phyloP scores from a whole-genome alignment of 768 basidiomycete species.

The Phylloporus scabripes region DNA sequence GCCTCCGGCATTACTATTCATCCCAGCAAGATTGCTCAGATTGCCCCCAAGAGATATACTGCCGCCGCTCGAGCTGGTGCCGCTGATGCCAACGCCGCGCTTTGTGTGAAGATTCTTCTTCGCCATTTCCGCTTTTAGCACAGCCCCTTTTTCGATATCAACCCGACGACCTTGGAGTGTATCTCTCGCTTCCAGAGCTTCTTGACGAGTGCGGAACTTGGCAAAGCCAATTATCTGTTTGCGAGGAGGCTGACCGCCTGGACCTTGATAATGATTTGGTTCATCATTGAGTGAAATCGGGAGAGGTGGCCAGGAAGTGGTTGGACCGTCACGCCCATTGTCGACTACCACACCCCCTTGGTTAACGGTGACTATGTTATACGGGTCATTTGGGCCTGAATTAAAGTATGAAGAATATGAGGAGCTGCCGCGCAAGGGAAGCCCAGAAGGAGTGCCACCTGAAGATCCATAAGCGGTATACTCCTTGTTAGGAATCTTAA shows the following conservation, averaged over 20 bases:
- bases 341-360: conserved; percentile 83
- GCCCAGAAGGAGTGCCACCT: conserved; percentile 32
- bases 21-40: conserved; percentile 18
- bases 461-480: conserved; percentile 64
- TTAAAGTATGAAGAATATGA: conserved; percentile 34
- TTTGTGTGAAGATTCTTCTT: conserved; percentile 99
- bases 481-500: conserved; percentile 96
- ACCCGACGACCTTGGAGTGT: conserved; percentile 84
- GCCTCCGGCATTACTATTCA: conserved; percentile 25
- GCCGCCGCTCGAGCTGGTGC: conserved; percentile 26
- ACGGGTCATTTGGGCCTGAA: conserved; percentile 67
- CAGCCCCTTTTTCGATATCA: conserved; percentile 88
- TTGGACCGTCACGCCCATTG: conserved; percentile 63
- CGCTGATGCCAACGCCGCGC: conserved; percentile 72
- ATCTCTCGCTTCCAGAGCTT: conserved; percentile 85
- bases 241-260: conserved; percentile 49
- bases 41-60: conserved; percentile 25
- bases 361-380: conserved; percentile 77
- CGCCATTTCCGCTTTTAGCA: conserved; percentile 98
- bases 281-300: conserved; percentile 29
- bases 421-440: conserved; percentile 33
- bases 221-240: conserved; percentile 99
- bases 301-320: conserved; percentile 60
- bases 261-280: conserved; percentile 30
- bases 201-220: conserved; percentile 83